Evolutionary conservation across 208 protist species (phyloP).

Genomic region (Crithidia bombi): DNA sequence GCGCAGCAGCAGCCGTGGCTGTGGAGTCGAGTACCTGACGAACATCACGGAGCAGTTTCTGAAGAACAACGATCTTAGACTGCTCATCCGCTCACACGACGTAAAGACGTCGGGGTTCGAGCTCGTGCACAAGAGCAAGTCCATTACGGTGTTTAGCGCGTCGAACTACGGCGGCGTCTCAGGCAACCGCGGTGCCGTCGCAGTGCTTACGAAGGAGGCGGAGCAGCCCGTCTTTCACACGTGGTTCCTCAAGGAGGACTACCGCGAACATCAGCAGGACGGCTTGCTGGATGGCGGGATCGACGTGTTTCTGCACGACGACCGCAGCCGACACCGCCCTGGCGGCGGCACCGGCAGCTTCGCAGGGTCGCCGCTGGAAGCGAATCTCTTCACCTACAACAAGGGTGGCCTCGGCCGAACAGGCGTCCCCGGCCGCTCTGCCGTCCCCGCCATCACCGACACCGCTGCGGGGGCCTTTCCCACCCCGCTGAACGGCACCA

Average conservation of each 20-base stretch:
- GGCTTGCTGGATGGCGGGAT: slow-evolving; percentile 15
- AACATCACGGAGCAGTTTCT: slow-evolving; percentile 97
- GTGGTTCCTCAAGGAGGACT: slow-evolving; percentile 72
- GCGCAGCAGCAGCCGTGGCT: slow-evolving; percentile 98
- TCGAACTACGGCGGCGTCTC: slow-evolving; percentile 90
- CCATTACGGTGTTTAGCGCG: slow-evolving; percentile 86
- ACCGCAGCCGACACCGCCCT: slow-evolving; percentile 2
- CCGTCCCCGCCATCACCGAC: background rate
- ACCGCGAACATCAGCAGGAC: slow-evolving; percentile 20
- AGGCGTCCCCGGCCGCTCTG: background rate
- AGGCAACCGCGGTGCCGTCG: slow-evolving; percentile 97
- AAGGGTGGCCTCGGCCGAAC: background rate
- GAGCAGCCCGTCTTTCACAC: slow-evolving; percentile 80
- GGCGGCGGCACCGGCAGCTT: slow-evolving; percentile 1
- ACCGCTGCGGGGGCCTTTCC: too few relatives aligned
- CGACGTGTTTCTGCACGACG: slow-evolving; percentile 15
- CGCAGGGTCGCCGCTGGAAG: background rate
- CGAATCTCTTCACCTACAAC: background rate
- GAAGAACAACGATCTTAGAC: slow-evolving; percentile 95
- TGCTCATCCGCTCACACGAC: slow-evolving; percentile 95
- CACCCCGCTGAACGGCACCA: background rate
- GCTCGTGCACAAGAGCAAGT: slow-evolving; percentile 64
- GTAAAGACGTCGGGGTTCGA: slow-evolving; percentile 89
- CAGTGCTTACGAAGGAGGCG: slow-evolving; percentile 54
- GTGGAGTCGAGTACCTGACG: slow-evolving; percentile 97